These are phyloP conservation scores for Ceratorhiza oryzae-sativae DNA, from an alignment of 1,284 basidiomycete genomes.

Conservation along the genomic window DNA sequence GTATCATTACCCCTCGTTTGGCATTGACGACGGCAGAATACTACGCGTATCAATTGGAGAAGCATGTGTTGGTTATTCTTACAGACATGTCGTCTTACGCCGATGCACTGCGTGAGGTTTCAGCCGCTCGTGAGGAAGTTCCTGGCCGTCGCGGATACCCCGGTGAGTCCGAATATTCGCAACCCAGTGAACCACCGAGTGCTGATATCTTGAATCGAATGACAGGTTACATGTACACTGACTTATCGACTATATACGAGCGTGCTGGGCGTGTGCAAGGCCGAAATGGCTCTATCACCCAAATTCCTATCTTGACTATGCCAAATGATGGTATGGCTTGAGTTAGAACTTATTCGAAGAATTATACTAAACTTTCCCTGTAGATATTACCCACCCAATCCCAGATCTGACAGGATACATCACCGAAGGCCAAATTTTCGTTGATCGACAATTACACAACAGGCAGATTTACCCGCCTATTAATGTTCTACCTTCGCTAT, in stretches of 20 bases:
- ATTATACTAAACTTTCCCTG: slow-evolving; percentile 28
- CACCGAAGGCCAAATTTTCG: slow-evolving; percentile 98
- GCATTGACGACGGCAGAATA: slow-evolving; percentile 99
- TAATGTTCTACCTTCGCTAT: slow-evolving; percentile 98
- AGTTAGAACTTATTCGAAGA: slow-evolving; percentile 37
- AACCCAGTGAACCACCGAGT: not conserved
- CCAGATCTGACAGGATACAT: slow-evolving; percentile 99
- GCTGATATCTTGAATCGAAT: not conserved
- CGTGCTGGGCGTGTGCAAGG: slow-evolving; percentile 98
- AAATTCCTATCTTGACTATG: slow-evolving; percentile 99
- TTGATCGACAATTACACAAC: slow-evolving; percentile 94
- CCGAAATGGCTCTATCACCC: slow-evolving; percentile 98
- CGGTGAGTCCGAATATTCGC: slow-evolving; percentile 51
- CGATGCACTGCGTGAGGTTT: slow-evolving; percentile 97
- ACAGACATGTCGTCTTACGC: slow-evolving; percentile 99
- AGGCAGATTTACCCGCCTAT: slow-evolving; percentile 99
- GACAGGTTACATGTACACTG: slow-evolving; percentile 94
- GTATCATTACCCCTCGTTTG: slow-evolving; percentile 98
- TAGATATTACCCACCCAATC: slow-evolving; percentile 99
- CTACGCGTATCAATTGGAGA: slow-evolving; percentile 99
- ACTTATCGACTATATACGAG: slow-evolving; percentile 99
- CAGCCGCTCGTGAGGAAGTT: slow-evolving; percentile 98
- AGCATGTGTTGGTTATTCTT: slow-evolving; percentile 98
- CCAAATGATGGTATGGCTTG: slow-evolving; percentile 89
- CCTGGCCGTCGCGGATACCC: slow-evolving; percentile 99